phyloP scores from a whole-genome alignment of 495 filamentous ascomycete genomes.

The Annulohypoxylon moriforme region DNA sequence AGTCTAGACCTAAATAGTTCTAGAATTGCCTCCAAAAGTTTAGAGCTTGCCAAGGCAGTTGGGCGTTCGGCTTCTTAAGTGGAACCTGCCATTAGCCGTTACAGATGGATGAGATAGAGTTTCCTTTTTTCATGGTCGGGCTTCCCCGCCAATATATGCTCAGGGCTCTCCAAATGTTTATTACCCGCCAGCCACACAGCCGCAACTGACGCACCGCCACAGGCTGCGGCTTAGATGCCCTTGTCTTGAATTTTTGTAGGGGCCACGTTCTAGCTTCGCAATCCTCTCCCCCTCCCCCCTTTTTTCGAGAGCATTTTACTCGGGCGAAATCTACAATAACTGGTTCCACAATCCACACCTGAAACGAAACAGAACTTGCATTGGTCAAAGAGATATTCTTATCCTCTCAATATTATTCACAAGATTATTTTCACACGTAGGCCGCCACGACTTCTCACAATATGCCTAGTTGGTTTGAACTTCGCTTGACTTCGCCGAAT shows the following conservation, averaged over 20 bases:
- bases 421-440: background rate
- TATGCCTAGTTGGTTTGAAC: background rate
- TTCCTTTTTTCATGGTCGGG: background rate
- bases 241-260: background rate
- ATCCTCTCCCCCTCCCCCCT: background rate
- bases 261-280: slow-evolving; percentile 1
- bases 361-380: background rate
- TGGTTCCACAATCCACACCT: slow-evolving; percentile 5
- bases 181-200: background rate
- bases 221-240: background rate
- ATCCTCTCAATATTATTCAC: background rate
- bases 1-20: slow-evolving; percentile 20
- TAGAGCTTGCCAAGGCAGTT: background rate
- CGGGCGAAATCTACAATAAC: background rate
- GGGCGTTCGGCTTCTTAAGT: background rate
- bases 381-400: background rate
- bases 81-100: slow-evolving; percentile 2
- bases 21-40: slow-evolving; percentile 11
- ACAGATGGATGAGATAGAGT: background rate
- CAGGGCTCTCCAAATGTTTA: background rate
- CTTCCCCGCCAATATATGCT: slow-evolving; percentile 2
- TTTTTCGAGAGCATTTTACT: background rate
- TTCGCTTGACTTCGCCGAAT: background rate
- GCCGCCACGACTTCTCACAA: background rate
- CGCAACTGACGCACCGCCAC: background rate